Evolutionary conservation across 108 stramenopile genomes (phyloP).

Genomic region (Cyclotella kingstonii): DNA sequence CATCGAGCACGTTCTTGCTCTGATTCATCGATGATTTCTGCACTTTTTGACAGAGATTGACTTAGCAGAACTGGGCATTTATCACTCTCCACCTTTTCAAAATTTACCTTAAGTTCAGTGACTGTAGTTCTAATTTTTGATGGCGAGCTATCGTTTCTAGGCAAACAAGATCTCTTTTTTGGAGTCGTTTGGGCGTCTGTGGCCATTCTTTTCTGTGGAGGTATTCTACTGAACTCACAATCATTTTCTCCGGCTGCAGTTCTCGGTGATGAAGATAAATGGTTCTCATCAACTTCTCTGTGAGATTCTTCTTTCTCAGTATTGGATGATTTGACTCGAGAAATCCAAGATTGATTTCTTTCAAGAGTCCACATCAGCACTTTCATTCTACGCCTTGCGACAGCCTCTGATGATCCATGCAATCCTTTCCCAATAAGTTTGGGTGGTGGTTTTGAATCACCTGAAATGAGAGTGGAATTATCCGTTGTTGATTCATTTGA

Average conservation of each 20-base stretch:
- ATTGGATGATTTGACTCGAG: not conserved
- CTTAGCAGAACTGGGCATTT: no score
- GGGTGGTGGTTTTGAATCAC: constrained; percentile 19
- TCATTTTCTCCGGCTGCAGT: not conserved
- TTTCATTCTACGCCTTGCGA: constrained; percentile 68
- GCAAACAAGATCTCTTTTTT: no score
- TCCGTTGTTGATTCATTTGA: constrained; percentile 2
- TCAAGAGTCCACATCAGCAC: constrained; percentile 58
- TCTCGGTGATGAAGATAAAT: no score
- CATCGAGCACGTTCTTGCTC: constrained; percentile 9
- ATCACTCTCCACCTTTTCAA: no score
- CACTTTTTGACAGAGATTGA: no score
- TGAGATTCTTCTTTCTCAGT: not conserved
- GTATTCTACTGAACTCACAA: no score
- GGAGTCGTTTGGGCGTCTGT: no score
- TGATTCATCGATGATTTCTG: constrained; percentile 17
- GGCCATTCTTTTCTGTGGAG: no score
- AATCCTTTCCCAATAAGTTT: constrained; percentile 50
- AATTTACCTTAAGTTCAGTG: no score
- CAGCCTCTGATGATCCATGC: constrained; percentile 73
- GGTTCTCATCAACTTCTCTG: not conserved
- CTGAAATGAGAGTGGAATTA: not conserved
- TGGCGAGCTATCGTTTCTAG: no score
- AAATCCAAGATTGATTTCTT: constrained; percentile 19
- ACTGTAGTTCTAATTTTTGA: no score